Conservation (phyloP, 208 protist species). For the Herpetomonas tarakana region DNA sequence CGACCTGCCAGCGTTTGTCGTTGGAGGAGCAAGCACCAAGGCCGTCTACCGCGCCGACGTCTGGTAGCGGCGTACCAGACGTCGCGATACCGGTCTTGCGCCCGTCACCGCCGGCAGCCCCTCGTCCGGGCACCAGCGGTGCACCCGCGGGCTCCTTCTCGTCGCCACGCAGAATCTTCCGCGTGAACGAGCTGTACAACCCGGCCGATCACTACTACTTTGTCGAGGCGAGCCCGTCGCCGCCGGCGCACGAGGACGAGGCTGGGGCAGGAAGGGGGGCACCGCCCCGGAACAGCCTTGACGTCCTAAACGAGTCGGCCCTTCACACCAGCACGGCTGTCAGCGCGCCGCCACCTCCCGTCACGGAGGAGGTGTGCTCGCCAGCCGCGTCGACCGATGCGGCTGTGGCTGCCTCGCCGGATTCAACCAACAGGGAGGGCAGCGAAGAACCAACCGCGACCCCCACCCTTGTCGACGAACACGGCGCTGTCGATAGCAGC, state of each 20-base stretch:
- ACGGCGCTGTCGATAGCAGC: background rate
- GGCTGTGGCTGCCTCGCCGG: background rate
- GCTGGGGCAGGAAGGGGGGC: background rate
- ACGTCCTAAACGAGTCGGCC: conserved; percentile 3
- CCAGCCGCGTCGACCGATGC: background rate
- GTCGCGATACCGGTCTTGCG: background rate
- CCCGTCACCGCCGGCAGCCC: too few species aligned
- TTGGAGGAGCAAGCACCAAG: background rate
- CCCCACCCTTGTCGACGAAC: background rate
- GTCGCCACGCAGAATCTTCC: background rate
- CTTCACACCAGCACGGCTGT: background rate
- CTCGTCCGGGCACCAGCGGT: background rate
- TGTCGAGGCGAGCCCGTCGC: background rate
- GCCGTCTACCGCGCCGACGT: too few species aligned
- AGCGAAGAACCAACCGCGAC: too few species aligned
- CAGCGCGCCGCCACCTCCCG: too few species aligned
- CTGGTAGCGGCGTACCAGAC: background rate
- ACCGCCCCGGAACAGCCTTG: background rate
- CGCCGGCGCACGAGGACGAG: background rate
- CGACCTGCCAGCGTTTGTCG: background rate
- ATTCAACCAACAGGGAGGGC: background rate
- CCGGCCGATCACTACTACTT: background rate
- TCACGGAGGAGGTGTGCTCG: background rate
- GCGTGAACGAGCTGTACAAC: conserved; percentile 1
- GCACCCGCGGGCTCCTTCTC: background rate